These are phyloP conservation scores for Cordyceps cateniannulata DNA, from an alignment of 2,329 filamentous ascomycete genomes.

Conservation along the genomic window DNA sequence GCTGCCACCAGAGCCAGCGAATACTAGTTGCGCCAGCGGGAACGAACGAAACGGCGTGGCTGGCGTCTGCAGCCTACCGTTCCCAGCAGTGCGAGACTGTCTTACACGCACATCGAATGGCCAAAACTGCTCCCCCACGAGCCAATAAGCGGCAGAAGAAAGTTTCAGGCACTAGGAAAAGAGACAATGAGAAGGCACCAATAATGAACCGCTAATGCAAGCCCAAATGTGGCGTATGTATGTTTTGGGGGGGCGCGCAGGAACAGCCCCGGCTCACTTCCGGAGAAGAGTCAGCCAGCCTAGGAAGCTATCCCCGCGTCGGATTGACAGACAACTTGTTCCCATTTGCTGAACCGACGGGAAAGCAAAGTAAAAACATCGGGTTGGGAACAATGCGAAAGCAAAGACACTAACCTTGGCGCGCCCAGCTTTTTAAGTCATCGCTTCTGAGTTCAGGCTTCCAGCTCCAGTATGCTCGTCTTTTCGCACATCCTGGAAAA, in stretches of 20 bases:
- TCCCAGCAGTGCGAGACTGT: background rate
- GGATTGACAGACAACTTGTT: background rate
- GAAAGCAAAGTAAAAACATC: background rate
- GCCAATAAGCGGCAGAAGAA: background rate
- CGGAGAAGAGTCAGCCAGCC: background rate
- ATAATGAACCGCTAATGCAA: background rate
- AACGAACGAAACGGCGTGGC: background rate
- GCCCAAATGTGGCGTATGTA: background rate
- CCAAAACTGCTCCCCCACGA: no score
- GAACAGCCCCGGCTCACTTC: slow-evolving; percentile 2
- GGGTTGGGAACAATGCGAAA: background rate
- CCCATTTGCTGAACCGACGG: background rate
- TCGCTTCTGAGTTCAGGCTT: no score
- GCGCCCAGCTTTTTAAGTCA: no score
- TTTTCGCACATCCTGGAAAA: background rate
- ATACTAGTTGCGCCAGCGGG: no score
- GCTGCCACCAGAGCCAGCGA: no score
- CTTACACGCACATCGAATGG: background rate
- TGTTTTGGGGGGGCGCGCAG: background rate
- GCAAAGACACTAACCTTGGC: no score
- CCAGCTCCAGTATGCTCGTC: no score
- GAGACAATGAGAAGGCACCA: background rate
- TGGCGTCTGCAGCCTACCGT: background rate
- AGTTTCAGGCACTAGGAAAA: background rate
- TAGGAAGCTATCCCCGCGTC: background rate